Base-by-base conservation (phyloP, 768 basidiomycete species). In the Lactarius trivialis region DNA sequence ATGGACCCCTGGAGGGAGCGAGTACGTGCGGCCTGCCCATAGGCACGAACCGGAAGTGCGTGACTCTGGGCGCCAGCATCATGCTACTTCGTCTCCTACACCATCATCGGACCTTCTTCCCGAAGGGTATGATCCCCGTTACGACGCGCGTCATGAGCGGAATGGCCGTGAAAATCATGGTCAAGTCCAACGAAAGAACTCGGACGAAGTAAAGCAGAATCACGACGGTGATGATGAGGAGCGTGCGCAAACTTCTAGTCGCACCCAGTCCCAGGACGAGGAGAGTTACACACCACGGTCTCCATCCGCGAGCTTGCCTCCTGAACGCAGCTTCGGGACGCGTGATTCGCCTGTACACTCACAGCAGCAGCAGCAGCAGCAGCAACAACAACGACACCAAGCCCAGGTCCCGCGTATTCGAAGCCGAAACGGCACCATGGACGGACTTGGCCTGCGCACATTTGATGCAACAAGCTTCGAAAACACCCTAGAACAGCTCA, bases 231-330 rank as follows among this genome's bases (percentile, higher is more conserved):
- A 57, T 41, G 60, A 62, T 8, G 55, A 55, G 3, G 60, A 60
- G n/a, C 56, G 58, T 43, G 58, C 33, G 41, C 65, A 60, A 28
- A 55, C 52, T 37, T 61, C 57, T 26, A 43, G 65, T 57, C 60
- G 28, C 24, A 56, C 55, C 17, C 64, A 62, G 36, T 58, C 56
- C 14, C 65, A 67, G 51, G 66, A 67, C 32, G 66, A 67, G 49
- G 66, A 67, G 53, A 67, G 66, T 59, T 66, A 66, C 36, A 67
- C 66, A 4, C 66, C 66, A 8, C 60, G 66, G 14, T 67, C 66
- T 7, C 66, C 66, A 1, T 66, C 65, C 8, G 64, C 39, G 49
- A 48, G 43, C 41, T 34, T 67, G 5, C 66, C 66, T 2, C 53
- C 60, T 37, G 60, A 62, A 24, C 58, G 55, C 17, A 14, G 50